These are phyloP conservation scores for Quercus berberidifolia DNA, from an alignment of 306 rosid genomes.

Conservation along the genomic window DNA sequence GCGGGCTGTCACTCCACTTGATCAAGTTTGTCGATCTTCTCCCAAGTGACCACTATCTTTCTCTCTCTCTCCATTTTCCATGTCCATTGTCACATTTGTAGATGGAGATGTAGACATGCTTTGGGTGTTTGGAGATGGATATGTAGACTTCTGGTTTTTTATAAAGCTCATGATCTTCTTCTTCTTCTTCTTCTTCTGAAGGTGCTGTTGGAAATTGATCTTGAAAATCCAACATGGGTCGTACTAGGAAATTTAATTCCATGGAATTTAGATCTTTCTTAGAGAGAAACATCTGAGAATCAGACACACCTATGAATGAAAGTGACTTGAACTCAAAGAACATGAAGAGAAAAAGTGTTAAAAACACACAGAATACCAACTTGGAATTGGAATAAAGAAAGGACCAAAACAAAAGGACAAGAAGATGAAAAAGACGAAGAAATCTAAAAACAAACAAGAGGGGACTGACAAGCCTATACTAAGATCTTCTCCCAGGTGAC, in stretches of 20 bases:
- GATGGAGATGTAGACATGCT: too few relatives aligned
- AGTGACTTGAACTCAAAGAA: constrained; percentile 8
- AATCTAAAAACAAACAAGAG: neutral
- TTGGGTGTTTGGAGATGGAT: too few relatives aligned
- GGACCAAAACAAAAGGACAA: neutral
- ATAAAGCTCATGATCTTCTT: neutral
- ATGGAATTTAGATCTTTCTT: constrained; percentile 31
- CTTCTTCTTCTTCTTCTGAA: neutral
- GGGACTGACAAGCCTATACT: neutral
- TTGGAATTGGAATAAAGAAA: too few relatives aligned
- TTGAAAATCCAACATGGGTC: constrained; percentile 12
- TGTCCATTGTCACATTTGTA: too few relatives aligned
- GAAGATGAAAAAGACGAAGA: neutral
- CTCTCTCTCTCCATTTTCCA: too few relatives aligned
- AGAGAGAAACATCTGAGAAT: constrained; percentile 34
- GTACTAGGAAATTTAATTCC: constrained; percentile 28
- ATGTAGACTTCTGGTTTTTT: too few relatives aligned
- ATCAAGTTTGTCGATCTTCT: too few relatives aligned
- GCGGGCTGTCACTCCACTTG: too few relatives aligned
- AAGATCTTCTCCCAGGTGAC: too few relatives aligned
- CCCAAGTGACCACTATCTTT: too few relatives aligned
- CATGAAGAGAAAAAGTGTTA: neutral
- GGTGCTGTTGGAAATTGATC: neutral
- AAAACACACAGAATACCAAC: neutral
- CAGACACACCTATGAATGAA: constrained; percentile 28